phyloP scores from a whole-genome alignment of 768 basidiomycete genomes.

The Rhizopogon vinicolor region DNA sequence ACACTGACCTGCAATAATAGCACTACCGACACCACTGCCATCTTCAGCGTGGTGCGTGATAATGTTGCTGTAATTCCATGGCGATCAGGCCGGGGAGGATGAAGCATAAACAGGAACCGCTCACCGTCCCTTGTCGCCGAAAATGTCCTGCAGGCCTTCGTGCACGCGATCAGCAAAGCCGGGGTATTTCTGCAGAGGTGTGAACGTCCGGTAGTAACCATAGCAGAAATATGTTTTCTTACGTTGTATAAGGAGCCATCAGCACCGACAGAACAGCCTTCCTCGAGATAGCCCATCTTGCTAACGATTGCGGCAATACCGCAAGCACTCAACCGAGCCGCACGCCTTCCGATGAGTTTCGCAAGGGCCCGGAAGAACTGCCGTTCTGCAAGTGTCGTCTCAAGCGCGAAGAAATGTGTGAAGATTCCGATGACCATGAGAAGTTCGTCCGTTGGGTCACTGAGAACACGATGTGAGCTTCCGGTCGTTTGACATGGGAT shows the following conservation, averaged over 20 bases:
- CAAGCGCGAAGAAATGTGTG: slow-evolving; percentile 93
- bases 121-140: slow-evolving; percentile 92
- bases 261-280: slow-evolving; percentile 85
- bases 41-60: slow-evolving; percentile 38
- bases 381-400: slow-evolving; percentile 94
- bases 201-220: neutral
- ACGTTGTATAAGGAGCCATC: slow-evolving; percentile 97
- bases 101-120: slow-evolving; percentile 16
- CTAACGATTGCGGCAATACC: slow-evolving; percentile 96
- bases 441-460: slow-evolving; percentile 94
- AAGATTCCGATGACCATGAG: slow-evolving; percentile 97
- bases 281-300: slow-evolving; percentile 91
- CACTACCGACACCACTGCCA: slow-evolving; percentile 88
- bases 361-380: slow-evolving; percentile 97
- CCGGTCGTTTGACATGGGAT: neutral
- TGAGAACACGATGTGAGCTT: slow-evolving; percentile 23
- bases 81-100: slow-evolving; percentile 32
- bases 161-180: slow-evolving; percentile 91
- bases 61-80: slow-evolving; percentile 68
- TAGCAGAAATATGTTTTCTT: slow-evolving; percentile 21
- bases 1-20: slow-evolving; percentile 81
- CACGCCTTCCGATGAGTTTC: slow-evolving; percentile 81
- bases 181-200: slow-evolving; percentile 83
- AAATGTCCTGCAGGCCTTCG: slow-evolving; percentile 89
- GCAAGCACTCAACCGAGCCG: slow-evolving; percentile 88